Conservation (phyloP, 2,329 filamentous ascomycete genomes). For the Dothistroma pini region DNA sequence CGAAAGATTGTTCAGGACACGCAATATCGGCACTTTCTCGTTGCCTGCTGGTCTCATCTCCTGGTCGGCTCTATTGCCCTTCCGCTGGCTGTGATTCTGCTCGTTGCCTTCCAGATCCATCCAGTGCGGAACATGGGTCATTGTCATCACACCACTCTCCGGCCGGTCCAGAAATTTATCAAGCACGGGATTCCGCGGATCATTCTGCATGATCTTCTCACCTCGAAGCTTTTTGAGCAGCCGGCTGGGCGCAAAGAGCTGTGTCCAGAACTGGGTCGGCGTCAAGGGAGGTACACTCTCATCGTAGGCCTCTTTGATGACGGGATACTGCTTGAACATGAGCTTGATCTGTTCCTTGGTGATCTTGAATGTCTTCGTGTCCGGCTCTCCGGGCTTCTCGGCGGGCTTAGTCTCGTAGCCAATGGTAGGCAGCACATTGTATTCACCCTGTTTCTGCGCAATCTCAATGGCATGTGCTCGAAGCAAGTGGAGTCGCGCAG, state of each 20-base stretch:
- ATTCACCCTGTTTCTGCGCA: conserved; percentile 79
- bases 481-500: conserved; percentile 76
- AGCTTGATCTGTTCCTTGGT: conserved; percentile 88
- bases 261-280: conserved; percentile 83
- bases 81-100: conserved; percentile 83
- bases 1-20: conserved; percentile 82
- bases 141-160: conserved; percentile 43
- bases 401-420: conserved; percentile 47
- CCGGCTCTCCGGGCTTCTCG: conserved; percentile 55
- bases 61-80: conserved; percentile 80
- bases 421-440: conserved; percentile 89
- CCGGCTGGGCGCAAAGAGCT: conserved; percentile 80
- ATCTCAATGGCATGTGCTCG: conserved; percentile 87
- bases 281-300: conserved; percentile 69
- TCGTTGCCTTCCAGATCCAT: conserved; percentile 94
- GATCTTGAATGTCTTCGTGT: conserved; percentile 74
- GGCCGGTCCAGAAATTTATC: conserved; percentile 80
- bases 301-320: conserved; percentile 87
- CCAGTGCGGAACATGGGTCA: conserved; percentile 74
- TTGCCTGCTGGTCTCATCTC: conserved; percentile 78
- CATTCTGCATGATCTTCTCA: conserved; percentile 75
- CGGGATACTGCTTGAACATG: conserved; percentile 87
- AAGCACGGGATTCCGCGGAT: conserved; percentile 72
- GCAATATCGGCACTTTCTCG: conserved; percentile 81
- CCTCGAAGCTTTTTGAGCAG: conserved; percentile 89